Evolutionary conservation across 805 yeast species (phyloP).

Genomic region (Yamadazyma olivae): DNA sequence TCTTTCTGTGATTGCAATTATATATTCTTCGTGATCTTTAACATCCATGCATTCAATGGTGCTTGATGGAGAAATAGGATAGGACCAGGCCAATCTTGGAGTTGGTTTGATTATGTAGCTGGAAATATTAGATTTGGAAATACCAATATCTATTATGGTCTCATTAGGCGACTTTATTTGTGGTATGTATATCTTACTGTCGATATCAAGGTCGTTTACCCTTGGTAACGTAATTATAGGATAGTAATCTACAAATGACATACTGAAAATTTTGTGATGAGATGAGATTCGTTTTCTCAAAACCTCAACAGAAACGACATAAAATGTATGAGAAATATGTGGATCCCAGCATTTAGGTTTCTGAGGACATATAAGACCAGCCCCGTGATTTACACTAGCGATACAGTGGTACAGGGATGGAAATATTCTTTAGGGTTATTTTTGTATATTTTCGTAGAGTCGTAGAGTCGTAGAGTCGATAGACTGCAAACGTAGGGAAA

Average conservation of each 20-base stretch:
- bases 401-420: too few species aligned
- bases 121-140: conserved; percentile 51
- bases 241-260: conserved; percentile 25
- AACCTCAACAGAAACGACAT: too few species aligned
- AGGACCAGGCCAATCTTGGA: conserved; percentile 56
- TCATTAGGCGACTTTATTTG: conserved; percentile 19
- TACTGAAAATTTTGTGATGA: conserved; percentile 9
- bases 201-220: conserved; percentile 24
- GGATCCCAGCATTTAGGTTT: too few species aligned
- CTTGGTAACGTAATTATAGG: conserved; percentile 32
- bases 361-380: too few species aligned
- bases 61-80: conserved; percentile 48
- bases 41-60: conserved; percentile 41
- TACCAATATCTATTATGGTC: conserved; percentile 46
- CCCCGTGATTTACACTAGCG: too few species aligned
- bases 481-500: too few species aligned
- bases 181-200: conserved; percentile 23
- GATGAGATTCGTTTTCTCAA: conserved; percentile 1
- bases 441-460: too few species aligned
- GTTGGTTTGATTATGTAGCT: conserved; percentile 52
- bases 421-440: too few species aligned
- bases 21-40: conserved; percentile 14
- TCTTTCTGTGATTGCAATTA: conserved; percentile 41
- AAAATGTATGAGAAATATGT: too few species aligned
- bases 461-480: too few species aligned